phyloP scores from a whole-genome alignment of 441 rosid genomes.

The Brassica balearica region DNA sequence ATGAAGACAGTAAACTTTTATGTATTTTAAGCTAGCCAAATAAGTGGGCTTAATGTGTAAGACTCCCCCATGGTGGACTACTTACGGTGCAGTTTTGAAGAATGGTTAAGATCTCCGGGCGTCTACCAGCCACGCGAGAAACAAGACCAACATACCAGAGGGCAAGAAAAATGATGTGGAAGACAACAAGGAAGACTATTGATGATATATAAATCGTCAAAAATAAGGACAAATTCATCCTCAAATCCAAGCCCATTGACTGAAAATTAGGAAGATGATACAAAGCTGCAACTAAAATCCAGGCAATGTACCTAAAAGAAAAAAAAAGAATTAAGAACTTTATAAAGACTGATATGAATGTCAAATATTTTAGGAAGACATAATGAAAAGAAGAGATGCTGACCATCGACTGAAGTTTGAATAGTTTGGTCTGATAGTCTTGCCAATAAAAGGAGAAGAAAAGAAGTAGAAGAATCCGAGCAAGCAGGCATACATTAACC shows the following conservation, averaged over 20 bases:
- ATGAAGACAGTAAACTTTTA: background rate
- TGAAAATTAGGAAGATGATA: constrained; percentile 99
- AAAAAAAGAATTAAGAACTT: background rate
- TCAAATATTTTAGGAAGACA: too few species aligned
- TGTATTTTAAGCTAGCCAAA: constrained; percentile 13
- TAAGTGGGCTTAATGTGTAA: constrained; percentile 25
- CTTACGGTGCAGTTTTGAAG: constrained; percentile 96
- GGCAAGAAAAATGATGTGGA: constrained; percentile 89
- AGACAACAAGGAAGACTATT: constrained; percentile 88
- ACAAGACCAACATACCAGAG: constrained; percentile 95
- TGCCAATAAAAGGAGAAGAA: constrained; percentile 94
- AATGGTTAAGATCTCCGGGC: constrained; percentile 92
- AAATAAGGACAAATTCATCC: constrained; percentile 98
- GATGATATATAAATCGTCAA: constrained; percentile 88
- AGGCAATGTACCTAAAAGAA: constrained; percentile 85
- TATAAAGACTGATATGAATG: background rate
- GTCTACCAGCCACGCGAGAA: constrained; percentile 95
- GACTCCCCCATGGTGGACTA: too few species aligned
- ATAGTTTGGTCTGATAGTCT: constrained; percentile 93
- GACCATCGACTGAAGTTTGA: constrained; percentile 98
- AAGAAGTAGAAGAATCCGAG: constrained; percentile 99
- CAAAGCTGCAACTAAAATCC: constrained; percentile 98
- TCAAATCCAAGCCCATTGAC: constrained; percentile 98
- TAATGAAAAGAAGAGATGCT: constrained; percentile 39
- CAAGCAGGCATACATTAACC: constrained; percentile 98